These are phyloP conservation scores for Termitomyces eurrhizus DNA, from an alignment of 768 basidiomycete genomes.

Conservation along the genomic window DNA sequence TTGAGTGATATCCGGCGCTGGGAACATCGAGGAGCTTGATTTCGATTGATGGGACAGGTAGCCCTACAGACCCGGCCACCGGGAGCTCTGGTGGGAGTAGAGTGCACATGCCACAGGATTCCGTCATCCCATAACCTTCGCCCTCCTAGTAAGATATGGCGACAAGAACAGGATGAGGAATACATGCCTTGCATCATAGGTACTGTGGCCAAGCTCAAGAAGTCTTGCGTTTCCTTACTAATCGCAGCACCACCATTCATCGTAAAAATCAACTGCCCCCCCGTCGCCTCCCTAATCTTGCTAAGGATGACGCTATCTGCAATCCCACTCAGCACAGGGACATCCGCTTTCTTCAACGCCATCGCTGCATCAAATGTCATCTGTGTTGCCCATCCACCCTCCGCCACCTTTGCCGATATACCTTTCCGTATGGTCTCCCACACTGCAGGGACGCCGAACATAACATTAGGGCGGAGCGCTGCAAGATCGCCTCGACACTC, in stretches of 20 bases:
- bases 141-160: background rate
- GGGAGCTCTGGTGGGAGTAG: slow-evolving; percentile 82
- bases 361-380: slow-evolving; percentile 78
- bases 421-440: slow-evolving; percentile 98
- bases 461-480: slow-evolving; percentile 77
- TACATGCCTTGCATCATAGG: slow-evolving; percentile 78
- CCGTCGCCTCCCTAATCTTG: slow-evolving; percentile 77
- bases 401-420: slow-evolving; percentile 75
- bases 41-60: slow-evolving; percentile 84
- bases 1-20: slow-evolving; percentile 81
- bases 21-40: slow-evolving; percentile 81
- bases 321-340: slow-evolving; percentile 63
- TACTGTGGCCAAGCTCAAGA: slow-evolving; percentile 76
- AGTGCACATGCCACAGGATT: slow-evolving; percentile 86
- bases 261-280: slow-evolving; percentile 78
- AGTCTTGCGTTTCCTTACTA: slow-evolving; percentile 85
- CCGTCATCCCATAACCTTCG: slow-evolving; percentile 92
- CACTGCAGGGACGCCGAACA: slow-evolving; percentile 93
- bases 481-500: slow-evolving; percentile 82
- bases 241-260: slow-evolving; percentile 87
- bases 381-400: slow-evolving; percentile 63
- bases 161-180: background rate
- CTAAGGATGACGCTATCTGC: slow-evolving; percentile 76
- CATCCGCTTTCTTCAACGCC: slow-evolving; percentile 62
- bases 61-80: slow-evolving; percentile 72